phyloP scores from a whole-genome alignment of 805 yeast species.

The Sugiyamaella floridensis region DNA sequence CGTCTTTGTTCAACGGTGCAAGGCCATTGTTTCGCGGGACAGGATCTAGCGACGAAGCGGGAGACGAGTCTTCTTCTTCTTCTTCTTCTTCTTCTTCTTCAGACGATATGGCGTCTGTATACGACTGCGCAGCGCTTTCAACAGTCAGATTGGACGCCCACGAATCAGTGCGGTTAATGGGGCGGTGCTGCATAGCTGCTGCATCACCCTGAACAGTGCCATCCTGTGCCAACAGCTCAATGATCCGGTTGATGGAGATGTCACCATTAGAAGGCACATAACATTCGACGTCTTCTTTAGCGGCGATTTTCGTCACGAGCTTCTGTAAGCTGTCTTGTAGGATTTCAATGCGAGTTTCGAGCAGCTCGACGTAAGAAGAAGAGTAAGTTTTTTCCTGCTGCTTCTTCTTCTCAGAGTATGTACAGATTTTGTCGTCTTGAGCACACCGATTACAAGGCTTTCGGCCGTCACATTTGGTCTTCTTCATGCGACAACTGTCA shows the following conservation, averaged over 20 bases:
- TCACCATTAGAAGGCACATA: conserved; percentile 18
- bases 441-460: conserved; percentile 46
- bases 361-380: conserved; percentile 53
- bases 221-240: conserved; percentile 15
- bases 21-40: no score
- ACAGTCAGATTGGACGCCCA: neutral
- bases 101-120: neutral
- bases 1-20: no score
- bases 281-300: conserved; percentile 16
- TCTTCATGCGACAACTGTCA: conserved; percentile 36
- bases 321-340: conserved; percentile 46
- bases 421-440: conserved; percentile 50
- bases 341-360: conserved; percentile 51
- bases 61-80: neutral
- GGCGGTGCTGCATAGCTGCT: neutral
- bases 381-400: conserved; percentile 51
- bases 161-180: neutral
- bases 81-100: neutral
- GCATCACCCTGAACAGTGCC: neutral
- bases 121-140: neutral
- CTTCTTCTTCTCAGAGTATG: conserved; percentile 47
- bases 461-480: conserved; percentile 39
- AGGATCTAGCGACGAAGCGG: neutral
- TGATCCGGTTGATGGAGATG: conserved; percentile 19
- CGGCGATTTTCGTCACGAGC: conserved; percentile 16